Base-by-base conservation (phyloP, 257 asterid genomes). In the Ophiorrhiza pumila region DNA sequence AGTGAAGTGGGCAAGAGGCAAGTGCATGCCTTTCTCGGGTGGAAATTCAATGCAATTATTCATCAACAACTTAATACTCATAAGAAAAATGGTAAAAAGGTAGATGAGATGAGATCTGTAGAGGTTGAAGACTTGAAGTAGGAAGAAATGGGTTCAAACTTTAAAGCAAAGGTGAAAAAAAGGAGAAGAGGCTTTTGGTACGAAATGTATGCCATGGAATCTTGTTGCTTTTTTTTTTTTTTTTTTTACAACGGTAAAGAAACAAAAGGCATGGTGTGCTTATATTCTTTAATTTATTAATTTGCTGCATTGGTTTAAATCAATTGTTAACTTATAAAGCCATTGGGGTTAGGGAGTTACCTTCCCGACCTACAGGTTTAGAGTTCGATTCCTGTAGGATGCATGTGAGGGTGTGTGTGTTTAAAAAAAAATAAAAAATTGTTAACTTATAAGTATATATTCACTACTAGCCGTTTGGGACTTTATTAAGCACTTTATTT, bases 231-330 rank as follows among this genome's bases (percentile, higher is more conserved):
- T n/a, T n/a, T n/a, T n/a, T n/a, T n/a, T n/a, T n/a, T 58, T 46
- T 60, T 42, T 31, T 4, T 25, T 45, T 25, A 18, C 73, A 77
- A 77, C 69, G 80, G 80, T 57, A 71, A 55, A 29, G 73, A 56
- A 55, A 68, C 22, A 34, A 31, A 58, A 45, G 31, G 55, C 14
- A 4, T 15, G 46, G 56, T 6, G 49, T 20, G 32, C 27, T 9
- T 11, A 14, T 59, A 6, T 13, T n/a, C 37, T 31, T 68, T n/a
- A n/a, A n/a, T n/a, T n/a, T n/a, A n/a, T n/a, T n/a, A n/a, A n/a
- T n/a, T 31, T 67, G 43, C 9, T 29, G 43, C 75, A 20, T 58
- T 47, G 10, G 39, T 62, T 72, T 45, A 14, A 39, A 72, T 69
- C 35, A 27, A 53, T 42, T 23, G 52, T 41, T 69, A 70, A 50